Conservation (phyloP, 768 basidiomycete species). For the Galerina sulciceps region DNA sequence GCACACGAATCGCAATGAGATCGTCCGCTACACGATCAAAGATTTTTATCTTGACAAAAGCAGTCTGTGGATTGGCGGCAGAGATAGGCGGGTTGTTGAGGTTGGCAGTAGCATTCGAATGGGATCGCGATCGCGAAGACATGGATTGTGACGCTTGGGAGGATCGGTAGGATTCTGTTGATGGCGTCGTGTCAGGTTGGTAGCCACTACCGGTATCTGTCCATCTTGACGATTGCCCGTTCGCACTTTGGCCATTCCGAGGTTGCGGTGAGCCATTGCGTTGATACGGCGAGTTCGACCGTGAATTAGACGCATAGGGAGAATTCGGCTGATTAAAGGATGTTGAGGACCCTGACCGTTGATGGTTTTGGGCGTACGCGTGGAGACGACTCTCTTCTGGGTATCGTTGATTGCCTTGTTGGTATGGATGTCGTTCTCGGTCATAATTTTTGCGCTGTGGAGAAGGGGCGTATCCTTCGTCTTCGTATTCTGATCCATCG, state of each 20-base stretch:
- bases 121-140: constrained; percentile 59
- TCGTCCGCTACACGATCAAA: constrained; percentile 94
- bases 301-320: constrained; percentile 45
- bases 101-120: constrained; percentile 55
- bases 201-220: constrained; percentile 31
- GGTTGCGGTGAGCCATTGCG: constrained; percentile 36
- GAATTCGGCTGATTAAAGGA: constrained; percentile 47
- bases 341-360: constrained; percentile 52
- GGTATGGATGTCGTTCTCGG: constrained; percentile 42
- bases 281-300: constrained; percentile 41
- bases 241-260: constrained; percentile 27
- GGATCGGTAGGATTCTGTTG: constrained; percentile 52
- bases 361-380: constrained; percentile 50
- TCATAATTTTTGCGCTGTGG: constrained; percentile 42
- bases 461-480: constrained; percentile 55
- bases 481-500: constrained; percentile 71
- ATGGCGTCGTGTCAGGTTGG: constrained; percentile 38
- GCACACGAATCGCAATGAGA: constrained; percentile 95
- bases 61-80: constrained; percentile 75
- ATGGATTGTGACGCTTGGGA: constrained; percentile 61
- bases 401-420: constrained; percentile 36
- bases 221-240: constrained; percentile 30
- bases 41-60: constrained; percentile 98
- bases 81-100: constrained; percentile 76
- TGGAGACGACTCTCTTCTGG: constrained; percentile 47